Base-by-base conservation (phyloP, 2,329 filamentous ascomycete species). In the Ceratocystis albifundus region DNA sequence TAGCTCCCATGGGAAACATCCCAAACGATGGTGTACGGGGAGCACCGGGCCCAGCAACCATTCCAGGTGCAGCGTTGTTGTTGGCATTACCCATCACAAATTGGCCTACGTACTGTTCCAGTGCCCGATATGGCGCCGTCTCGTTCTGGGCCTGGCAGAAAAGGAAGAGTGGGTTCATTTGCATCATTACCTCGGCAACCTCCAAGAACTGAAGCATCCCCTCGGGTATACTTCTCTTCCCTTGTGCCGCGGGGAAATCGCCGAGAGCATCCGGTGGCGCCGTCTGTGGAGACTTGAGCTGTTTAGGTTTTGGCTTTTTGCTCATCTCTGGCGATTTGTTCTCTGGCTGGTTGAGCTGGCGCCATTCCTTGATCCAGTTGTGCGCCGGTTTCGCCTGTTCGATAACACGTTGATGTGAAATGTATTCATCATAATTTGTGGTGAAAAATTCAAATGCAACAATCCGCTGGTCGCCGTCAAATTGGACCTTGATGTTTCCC, bases 371-470 rank as follows among this genome's bases (percentile, higher is more conserved):
- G 70, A 82, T 77, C 84, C 84, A 87, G 69, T 80, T 79, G 69
- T 87, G 84, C 30, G 81, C 77, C 1, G 84, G 84, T 70, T 82
- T 81, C 15, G 84, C 84, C 5, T 82, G 82, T 57, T 85, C 78
- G 48, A 87, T 81, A 7, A 85, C 82, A 69, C 80, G 80, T 68
- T 80, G 83, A 65, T 90, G 84, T 25, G 91, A 87, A 59, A 97
- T 79, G 71, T 88, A 96, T 75, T 97, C 92, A 70, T 92, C 89
- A 71, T 95, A 88, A 62, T 80, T 82, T 45, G 80, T 82, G 1
- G 89, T 90, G 61, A 86, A 80, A 70, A 97, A 92, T 71, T 96
- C 90, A 62, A 97, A 82, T 68, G 90, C 80, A 69, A 96, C 90
- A 68, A 99, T 87, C 74, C 88, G 90, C 69, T 90, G 87, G 46